Evolutionary conservation across 495 filamentous ascomycete genomes (phyloP), one percentile per base, ranked within the genome.

Genomic region (Talaromyces borbonicus): DNA sequence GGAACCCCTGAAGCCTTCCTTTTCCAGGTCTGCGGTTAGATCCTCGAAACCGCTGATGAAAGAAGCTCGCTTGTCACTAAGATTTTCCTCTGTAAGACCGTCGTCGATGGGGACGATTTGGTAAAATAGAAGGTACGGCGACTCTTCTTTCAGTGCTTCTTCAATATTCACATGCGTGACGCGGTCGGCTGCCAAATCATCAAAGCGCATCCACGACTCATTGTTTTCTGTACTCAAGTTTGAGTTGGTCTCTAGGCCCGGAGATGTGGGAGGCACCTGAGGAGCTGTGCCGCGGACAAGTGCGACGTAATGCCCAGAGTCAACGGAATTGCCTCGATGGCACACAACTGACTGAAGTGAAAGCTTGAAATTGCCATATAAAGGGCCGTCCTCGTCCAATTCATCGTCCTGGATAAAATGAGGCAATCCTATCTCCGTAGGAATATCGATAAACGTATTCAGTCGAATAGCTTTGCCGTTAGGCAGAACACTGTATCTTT

Each of bases 61-160:
- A 4, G 80, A 72, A 8, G 78, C 72, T 3, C 75, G 68, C 3
- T 71, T 75, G 48, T 77, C 71, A 22, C 66, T 63, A 27, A 72
- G 52, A 30, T 71, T 72, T 8, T 74, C 74, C 27, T 26, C 25
- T 43, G 72, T 66, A 0, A 74, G 61, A 5, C 75, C 66, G 36
- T 84, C 83, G 23, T 84, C 77, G 50, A 93, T 84, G 0, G 90
- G 92, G 27, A 88, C 72, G 30, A 96, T 89, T 59, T 95, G 90
- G 55, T 95, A 98, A 62, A 96, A 95, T 0, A 98, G 67, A 2
- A 98, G 74, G 53, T 98, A 98, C 3, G 92, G 90, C 49, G 84
- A 90, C 57, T 95, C 90, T n/a, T 81, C 73, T 45, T 76, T 79
- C 43, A 96, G 62, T 27, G 78, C 73, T 47, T 85, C 69, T 40